phyloP scores from a whole-genome alignment of 208 protist genomes.

The Balamuthia mandrillaris region DNA sequence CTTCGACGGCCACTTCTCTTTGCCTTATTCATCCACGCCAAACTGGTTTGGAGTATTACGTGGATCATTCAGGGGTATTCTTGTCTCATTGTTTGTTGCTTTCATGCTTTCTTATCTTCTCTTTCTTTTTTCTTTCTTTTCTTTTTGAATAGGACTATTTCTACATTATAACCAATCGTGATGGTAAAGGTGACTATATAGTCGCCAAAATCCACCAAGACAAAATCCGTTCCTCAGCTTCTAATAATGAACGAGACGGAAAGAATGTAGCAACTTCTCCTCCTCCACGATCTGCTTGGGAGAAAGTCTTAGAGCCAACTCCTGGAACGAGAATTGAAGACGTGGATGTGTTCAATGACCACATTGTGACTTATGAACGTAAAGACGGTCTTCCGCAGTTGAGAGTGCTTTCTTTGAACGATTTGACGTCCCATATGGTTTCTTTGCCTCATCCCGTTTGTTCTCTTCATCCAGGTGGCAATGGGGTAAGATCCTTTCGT shows the following conservation, averaged over 20 bases:
- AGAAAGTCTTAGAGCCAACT: neutral
- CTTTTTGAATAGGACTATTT: neutral
- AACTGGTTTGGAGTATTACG: too few species aligned
- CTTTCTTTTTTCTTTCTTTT: too few species aligned
- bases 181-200: neutral
- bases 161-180: neutral
- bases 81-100: too few species aligned
- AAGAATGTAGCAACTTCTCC: too few species aligned
- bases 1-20: too few species aligned
- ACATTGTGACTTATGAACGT: neutral
- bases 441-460: neutral
- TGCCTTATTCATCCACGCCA: too few species aligned
- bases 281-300: too few species aligned
- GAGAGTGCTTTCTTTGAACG: neutral
- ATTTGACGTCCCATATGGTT: neutral
- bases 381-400: neutral
- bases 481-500: neutral
- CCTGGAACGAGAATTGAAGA: neutral
- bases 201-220: too few species aligned
- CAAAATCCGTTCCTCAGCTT: too few species aligned
- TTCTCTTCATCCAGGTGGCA: neutral
- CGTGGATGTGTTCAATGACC: neutral
- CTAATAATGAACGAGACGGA: too few species aligned
- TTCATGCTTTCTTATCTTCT: too few species aligned
- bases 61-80: too few species aligned